Conservation (phyloP, 2,329 filamentous ascomycete species). For the Epichloe aotearoae region DNA sequence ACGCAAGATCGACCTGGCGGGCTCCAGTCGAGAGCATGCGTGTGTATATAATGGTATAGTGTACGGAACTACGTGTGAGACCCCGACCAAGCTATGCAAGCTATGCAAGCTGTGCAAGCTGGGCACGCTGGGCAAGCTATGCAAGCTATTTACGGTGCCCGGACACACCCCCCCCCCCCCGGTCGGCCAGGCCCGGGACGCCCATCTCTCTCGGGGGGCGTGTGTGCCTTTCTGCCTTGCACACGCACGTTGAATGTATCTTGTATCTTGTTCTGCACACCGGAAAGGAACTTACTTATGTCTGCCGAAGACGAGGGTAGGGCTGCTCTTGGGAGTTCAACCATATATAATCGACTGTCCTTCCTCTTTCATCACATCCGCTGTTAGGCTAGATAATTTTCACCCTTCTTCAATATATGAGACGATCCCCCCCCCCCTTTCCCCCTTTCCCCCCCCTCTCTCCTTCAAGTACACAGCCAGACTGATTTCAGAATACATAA, state of each 20-base stretch:
- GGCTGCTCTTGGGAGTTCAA: neutral
- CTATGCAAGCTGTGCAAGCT: no score
- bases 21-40: neutral
- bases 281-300: neutral
- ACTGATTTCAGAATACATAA: neutral
- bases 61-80: neutral
- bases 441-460: no score
- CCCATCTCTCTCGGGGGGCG: neutral
- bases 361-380: neutral
- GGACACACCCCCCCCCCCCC: neutral
- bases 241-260: neutral
- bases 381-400: slow-evolving; percentile 1
- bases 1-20: slow-evolving; percentile 3
- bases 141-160: slow-evolving; percentile 6
- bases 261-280: neutral
- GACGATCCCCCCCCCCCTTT: neutral
- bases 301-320: neutral
- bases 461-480: neutral
- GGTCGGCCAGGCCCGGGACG: neutral
- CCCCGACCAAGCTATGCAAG: slow-evolving; percentile 4
- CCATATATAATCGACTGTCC: slow-evolving; percentile 4
- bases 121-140: fast-evolving
- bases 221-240: neutral
- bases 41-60: neutral
- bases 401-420: neutral